Evolutionary conservation across 768 basidiomycete genomes (phyloP).

Genomic region (Boletus pseudopeckii): DNA sequence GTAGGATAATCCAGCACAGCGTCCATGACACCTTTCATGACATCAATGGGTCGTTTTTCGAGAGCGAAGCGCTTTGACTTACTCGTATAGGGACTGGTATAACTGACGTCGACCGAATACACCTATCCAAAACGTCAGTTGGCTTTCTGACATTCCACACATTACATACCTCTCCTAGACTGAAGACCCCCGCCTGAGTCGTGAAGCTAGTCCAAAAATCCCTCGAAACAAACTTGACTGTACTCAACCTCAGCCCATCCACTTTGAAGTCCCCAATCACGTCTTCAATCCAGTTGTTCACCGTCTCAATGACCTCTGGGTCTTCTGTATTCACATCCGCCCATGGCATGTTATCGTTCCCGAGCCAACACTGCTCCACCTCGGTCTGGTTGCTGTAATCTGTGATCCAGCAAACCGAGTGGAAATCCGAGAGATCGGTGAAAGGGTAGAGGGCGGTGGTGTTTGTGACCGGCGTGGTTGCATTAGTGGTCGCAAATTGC

Average conservation of each 20-base stretch:
- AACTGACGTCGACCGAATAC: conserved; percentile 38
- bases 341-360: conserved; percentile 50
- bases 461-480: conserved; percentile 12
- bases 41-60: neutral
- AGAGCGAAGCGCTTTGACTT: conserved; percentile 6
- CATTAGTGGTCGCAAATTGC: conserved; percentile 13
- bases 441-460: conserved; percentile 31
- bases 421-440: conserved; percentile 36
- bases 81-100: conserved; percentile 42
- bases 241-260: conserved; percentile 58
- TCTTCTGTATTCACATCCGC: conserved; percentile 58
- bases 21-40: conserved; percentile 37
- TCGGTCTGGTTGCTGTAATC: conserved; percentile 46
- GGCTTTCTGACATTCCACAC: conserved; percentile 26
- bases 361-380: conserved; percentile 60
- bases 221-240: conserved; percentile 53
- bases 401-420: conserved; percentile 39
- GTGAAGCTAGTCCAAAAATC: conserved; percentile 55
- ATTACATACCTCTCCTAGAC: conserved; percentile 46
- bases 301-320: conserved; percentile 38
- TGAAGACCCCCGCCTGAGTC: conserved; percentile 46
- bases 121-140: conserved; percentile 31
- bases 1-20: conserved; percentile 49
- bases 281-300: conserved; percentile 46
- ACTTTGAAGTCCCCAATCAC: conserved; percentile 46